These are phyloP conservation scores for Talaromyces islandicus DNA, from an alignment of 2,329 filamentous ascomycete genomes.

Conservation along the genomic window DNA sequence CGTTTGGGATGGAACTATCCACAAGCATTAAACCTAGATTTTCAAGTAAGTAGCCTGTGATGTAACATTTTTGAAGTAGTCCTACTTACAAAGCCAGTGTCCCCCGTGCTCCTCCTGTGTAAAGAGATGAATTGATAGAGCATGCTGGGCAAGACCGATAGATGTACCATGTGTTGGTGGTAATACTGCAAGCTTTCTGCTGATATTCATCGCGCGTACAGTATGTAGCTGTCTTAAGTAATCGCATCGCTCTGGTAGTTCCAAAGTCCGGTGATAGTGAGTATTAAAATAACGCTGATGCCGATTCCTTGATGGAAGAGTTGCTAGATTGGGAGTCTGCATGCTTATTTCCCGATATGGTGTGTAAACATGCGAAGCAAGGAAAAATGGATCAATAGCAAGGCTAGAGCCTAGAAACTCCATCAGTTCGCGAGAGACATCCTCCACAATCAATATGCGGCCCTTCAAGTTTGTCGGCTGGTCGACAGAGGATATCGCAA, in stretches of 20 bases:
- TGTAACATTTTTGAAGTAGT: not conserved
- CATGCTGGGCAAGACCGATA: not conserved
- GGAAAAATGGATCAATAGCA: conserved; percentile 3
- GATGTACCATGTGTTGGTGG: not conserved
- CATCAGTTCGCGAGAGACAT: not conserved
- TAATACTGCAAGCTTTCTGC: not conserved
- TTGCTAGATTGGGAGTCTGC: not conserved
- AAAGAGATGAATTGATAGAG: not conserved
- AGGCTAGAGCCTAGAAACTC: conserved; percentile 1
- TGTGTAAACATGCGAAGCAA: not conserved
- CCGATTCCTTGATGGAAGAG: not conserved
- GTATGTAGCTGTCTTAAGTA: not conserved
- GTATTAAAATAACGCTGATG: not conserved
- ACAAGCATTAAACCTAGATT: not conserved
- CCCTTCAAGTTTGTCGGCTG: not conserved
- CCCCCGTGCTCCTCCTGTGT: not conserved
- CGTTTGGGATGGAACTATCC: not conserved
- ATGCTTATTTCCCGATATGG: not conserved
- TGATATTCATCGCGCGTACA: not conserved
- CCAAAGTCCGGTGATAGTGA: not conserved
- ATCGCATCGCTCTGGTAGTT: not conserved
- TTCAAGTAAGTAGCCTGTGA: not conserved
- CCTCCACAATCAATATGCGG: not conserved
- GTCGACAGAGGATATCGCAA: not conserved
- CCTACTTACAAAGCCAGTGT: not conserved